phyloP scores from a whole-genome alignment of 1,284 basidiomycete species.

The Takashimella koratensis region DNA sequence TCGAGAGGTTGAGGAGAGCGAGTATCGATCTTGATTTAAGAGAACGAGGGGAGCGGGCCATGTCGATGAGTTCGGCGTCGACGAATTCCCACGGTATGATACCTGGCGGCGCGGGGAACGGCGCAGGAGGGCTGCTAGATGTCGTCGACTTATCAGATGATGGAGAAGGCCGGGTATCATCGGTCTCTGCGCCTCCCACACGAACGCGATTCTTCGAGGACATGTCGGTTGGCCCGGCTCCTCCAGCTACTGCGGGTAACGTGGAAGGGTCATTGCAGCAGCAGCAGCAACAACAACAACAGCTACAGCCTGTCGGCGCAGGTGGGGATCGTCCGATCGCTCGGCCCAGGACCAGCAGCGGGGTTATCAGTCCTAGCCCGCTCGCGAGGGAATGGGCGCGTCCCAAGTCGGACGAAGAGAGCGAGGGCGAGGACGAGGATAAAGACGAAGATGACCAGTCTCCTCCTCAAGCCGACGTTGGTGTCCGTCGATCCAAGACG shows the following conservation, averaged over 20 bases:
- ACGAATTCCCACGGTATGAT: not conserved
- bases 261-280: not conserved
- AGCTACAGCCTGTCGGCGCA: not conserved
- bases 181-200: slow-evolving; percentile 34
- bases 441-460: not conserved
- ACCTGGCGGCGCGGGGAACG: not conserved
- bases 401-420: slow-evolving; percentile 3
- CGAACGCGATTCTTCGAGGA: slow-evolving; percentile 42
- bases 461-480: not conserved
- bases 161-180: slow-evolving; percentile 8
- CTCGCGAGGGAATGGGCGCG: slow-evolving; percentile 40
- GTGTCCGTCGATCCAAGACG: not conserved
- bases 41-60: slow-evolving; percentile 1
- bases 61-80: slow-evolving; percentile 1
- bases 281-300: not conserved
- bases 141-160: not conserved
- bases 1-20: slow-evolving; percentile 39
- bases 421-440: not conserved
- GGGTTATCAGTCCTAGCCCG: slow-evolving; percentile 42
- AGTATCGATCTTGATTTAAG: slow-evolving; percentile 29
- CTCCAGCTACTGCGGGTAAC: not conserved
- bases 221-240: not conserved
- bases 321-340: slow-evolving; percentile 5
- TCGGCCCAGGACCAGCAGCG: slow-evolving; percentile 27
- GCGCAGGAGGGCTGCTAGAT: not conserved